Evolutionary conservation across 345 rosid species (phyloP), one percentile per base, ranked within the genome.

Genomic region (Gynandropsis gynandra): DNA sequence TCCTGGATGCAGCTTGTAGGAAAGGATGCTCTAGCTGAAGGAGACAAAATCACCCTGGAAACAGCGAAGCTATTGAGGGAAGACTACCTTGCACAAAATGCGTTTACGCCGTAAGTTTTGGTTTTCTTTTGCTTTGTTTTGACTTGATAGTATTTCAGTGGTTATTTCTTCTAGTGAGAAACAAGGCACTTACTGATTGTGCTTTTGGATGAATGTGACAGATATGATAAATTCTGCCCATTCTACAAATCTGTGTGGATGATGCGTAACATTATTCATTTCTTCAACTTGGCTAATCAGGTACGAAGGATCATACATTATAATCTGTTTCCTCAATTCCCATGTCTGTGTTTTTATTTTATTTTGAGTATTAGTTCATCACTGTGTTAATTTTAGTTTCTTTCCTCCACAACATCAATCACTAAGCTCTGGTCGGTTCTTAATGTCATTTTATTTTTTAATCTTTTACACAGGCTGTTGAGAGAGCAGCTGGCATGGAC

Each of bases 181-280:
- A 35, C 2, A 0, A 1, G 47, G 42, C 27, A 35, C 42, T 48
- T 4, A 17, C 27, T 39, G 34, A 21, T 31, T 54, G 12, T 39
- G 39, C 9, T 40, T 63, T 41, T 65, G 36, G 46, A 21, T 65
- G 61, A 29, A 47, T 63, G 48, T 12, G 53, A 38, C 78, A 85
- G 99, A 61, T 93, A 93, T 46, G 99, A 88, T 71, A 93, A 93
- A 50, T 93, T 74, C 77, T 93, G 99, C 60, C 99, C 99, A 35
- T 93, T 93, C 76, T 93, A 88, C 92, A 93, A 93, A 71, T 88
- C 97, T 16, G 92, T 93, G 47, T 93, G 99, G 99, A 83, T 93
- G 99, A 93, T 93, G 99, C 99, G 97, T 67, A 93, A 93, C 79
- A 93, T 93, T 20, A 79, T 93, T 54, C 99, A 88, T 74, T 93